These are phyloP conservation scores for Setaria italica DNA, from an alignment of 202 grass and related monocot genomes.

Conservation along the genomic window DNA sequence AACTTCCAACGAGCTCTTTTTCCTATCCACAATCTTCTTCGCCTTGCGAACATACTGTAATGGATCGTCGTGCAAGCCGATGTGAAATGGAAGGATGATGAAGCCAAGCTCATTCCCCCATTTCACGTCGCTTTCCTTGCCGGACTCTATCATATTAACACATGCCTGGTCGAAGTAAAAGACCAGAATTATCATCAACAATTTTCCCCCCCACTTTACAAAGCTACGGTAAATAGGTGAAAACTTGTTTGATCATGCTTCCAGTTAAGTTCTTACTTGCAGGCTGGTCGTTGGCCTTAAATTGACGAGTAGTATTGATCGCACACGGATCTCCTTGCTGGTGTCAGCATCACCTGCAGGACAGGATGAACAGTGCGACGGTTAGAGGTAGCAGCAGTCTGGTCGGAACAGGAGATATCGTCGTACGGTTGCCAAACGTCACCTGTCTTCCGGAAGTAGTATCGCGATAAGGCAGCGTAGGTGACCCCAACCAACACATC, in stretches of 20 bases:
- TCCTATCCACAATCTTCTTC: conserved; percentile 69
- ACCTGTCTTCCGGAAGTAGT: conserved; percentile 73
- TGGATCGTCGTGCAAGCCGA: conserved; percentile 54
- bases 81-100: conserved; percentile 69
- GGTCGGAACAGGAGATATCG: background rate
- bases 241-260: background rate
- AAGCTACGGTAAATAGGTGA: background rate
- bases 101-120: conserved; percentile 84
- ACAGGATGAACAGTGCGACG: background rate
- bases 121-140: conserved; percentile 53
- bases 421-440: background rate
- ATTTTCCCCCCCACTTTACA: too few relatives aligned
- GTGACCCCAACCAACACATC: conserved; percentile 74
- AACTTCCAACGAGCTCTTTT: conserved; percentile 83
- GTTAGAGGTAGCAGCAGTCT: background rate
- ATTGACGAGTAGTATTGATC: conserved; percentile 90
- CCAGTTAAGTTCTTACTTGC: conserved; percentile 48
- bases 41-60: conserved; percentile 84
- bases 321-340: conserved; percentile 54
- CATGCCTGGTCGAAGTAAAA: conserved; percentile 58
- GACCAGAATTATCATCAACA: background rate
- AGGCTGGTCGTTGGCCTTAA: conserved; percentile 73
- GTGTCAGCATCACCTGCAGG: conserved; percentile 55
- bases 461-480: conserved; percentile 70
- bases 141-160: conserved; percentile 68